A percentile compares a stretch with the other conserved stretches of the same genome.
phyloP scores from a whole-genome alignment of 176 grass and related monocot genomes.

The Tillandsia leiboldiana region DNA sequence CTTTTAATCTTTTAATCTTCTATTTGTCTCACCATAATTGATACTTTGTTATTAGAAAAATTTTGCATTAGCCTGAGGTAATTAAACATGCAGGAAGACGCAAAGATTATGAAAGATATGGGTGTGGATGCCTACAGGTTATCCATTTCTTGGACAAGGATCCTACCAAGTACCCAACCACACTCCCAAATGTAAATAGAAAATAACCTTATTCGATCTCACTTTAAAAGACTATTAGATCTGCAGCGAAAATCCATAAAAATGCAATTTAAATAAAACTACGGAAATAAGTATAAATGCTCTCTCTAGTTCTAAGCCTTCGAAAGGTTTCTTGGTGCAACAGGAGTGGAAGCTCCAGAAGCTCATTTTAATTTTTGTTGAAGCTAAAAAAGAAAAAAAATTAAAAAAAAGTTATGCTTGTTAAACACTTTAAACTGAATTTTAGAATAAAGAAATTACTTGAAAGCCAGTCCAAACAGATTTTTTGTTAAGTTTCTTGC shows the following conservation, averaged over 20 bases:
- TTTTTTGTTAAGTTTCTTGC: too few relatives aligned
- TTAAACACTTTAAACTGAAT: too few relatives aligned
- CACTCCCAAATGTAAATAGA: too few relatives aligned
- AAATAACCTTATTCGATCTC: neutral
- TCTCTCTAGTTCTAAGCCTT: too few relatives aligned
- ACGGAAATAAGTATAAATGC: too few relatives aligned
- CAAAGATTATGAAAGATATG: slow-evolving; percentile 37
- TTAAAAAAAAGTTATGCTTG: neutral
- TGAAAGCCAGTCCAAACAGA: too few relatives aligned
- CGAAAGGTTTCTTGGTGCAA: too few relatives aligned
- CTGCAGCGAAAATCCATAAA: too few relatives aligned
- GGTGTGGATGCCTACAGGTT: slow-evolving; percentile 50
- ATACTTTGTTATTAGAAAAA: neutral
- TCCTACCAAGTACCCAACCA: slow-evolving; percentile 24
- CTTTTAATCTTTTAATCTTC: neutral
- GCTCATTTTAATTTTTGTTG: neutral
- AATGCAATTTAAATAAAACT: too few relatives aligned
- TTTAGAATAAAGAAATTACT: too few relatives aligned
- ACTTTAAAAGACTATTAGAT: neutral
- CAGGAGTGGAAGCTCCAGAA: neutral
- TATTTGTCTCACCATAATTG: neutral
- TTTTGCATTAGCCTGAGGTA: neutral
- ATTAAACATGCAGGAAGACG: slow-evolving; percentile 31
- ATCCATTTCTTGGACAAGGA: slow-evolving; percentile 54
- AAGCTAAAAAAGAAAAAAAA: neutral